Evolutionary conservation across 2,329 filamentous ascomycete species (phyloP), one percentile per base, ranked within the genome.

Genomic region (Pseudogymnoascus sp.): DNA sequence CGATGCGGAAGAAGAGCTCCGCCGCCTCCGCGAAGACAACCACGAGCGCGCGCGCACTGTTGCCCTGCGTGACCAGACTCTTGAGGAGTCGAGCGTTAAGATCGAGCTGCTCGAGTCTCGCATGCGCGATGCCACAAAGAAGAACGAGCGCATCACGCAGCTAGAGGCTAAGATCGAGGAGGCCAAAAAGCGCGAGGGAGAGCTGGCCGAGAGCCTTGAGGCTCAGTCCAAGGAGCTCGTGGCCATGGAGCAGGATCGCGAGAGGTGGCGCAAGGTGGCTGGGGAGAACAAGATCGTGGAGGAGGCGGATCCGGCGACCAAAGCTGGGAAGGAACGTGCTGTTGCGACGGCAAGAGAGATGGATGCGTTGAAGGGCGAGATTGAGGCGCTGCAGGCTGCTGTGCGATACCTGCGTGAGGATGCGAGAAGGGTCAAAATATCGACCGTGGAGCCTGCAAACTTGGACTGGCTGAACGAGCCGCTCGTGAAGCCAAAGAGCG

Each of bases 91-190:
- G 25, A 84, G 88, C n/a, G 88, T 97, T 68, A 92, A 94, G 74
- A 96, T 97, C 68, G 93, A 97, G 75, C 90, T 94, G 41, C 85
- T 97, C 38, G 90, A 96, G 74, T 90, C 90, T 6, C 83, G 91
- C 63, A 92, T 94, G 87, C 86, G 87, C 63, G 92, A 95, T 71
- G 90, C 90, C 5, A 85, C 86, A 66, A 86, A 89, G 72, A 92
- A 93, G 75, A 85, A 89, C 12, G 84, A 86, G 59, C 82, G 81
- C 60, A 89, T 91, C 67, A 78, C 79, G 17, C 84, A 85, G 61
- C 79, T 91, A 10, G 88, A 91, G 73, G 76, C 75, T 35, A 77
- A 81, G 68, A 78, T 89, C 25, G 80, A 81, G 58, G 76, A 80
- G 15, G 79, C 82, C 27, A 79, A 81, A 65, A 74, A 79, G 63